A percentile compares a stretch with the other conserved stretches of the same genome.
Evolutionary conservation across 1,284 basidiomycete species (phyloP).

Genomic region (Puccinia novopanici): DNA sequence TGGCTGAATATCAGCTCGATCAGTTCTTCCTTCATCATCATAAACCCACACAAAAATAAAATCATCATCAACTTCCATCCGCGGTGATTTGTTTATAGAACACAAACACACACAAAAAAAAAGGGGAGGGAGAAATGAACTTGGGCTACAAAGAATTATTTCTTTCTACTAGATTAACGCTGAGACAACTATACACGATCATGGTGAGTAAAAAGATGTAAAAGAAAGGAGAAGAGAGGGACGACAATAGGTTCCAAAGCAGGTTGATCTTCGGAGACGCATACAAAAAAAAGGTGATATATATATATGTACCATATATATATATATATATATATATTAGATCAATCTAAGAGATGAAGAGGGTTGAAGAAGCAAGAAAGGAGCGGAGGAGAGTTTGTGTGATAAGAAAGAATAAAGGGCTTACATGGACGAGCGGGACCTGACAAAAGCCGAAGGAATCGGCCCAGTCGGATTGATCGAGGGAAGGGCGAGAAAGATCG

Average conservation of each 20-base stretch:
- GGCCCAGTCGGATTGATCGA: background rate
- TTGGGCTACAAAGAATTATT: background rate
- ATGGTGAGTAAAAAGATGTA: slow-evolving; percentile 8
- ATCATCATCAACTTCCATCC: no score
- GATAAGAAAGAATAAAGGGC: slow-evolving; percentile 26
- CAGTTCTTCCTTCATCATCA: slow-evolving; percentile 30
- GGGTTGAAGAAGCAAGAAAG: background rate
- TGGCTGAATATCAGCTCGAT: slow-evolving; percentile 45
- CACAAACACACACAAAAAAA: no score
- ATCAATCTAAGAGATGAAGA: background rate
- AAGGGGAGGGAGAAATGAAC: background rate
- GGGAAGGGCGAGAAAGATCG: no score
- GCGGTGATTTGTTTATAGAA: no score
- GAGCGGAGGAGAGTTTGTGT: background rate
- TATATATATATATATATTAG: no score
- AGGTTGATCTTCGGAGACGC: no score
- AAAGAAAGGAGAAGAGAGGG: background rate
- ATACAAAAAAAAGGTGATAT: background rate
- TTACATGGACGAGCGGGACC: slow-evolving; percentile 40
- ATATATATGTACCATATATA: no score
- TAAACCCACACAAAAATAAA: no score
- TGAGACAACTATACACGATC: background rate
- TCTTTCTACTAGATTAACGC: no score
- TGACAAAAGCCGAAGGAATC: slow-evolving; percentile 23
- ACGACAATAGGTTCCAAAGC: no score